Evolutionary conservation across 2,329 filamentous ascomycete species (phyloP), one percentile per base, ranked within the genome.

Genomic region (Sphaerulina vaccinii): DNA sequence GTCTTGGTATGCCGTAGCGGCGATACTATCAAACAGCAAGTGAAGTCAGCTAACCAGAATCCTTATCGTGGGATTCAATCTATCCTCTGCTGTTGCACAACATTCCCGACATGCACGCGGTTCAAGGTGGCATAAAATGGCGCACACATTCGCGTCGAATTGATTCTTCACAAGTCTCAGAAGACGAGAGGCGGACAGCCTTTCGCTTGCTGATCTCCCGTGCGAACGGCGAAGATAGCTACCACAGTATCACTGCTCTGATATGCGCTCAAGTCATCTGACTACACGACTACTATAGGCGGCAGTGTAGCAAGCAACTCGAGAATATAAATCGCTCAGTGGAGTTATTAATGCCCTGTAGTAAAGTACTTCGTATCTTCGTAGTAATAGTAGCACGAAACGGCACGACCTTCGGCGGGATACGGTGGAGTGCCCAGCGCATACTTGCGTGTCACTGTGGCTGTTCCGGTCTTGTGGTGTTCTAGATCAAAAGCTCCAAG

Each of bases 261-360:
- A 36, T 24, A 7, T 38, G 27, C 38, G 33, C 27, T 16, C 38
- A 37, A 37, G 15, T 19, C 23, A 10, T 42, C 50, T 27, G 32
- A 24, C 42, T 21, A 52, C 50, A n/a, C n/a, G n/a, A n/a, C n/a
- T n/a, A n/a, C n/a, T 32, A 3, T 32, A 32, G 6, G 24, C 6
- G 10, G 51, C 39, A 21, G 45, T 19, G 16, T 19, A 39, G 21
- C 37, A 41, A 44, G 39, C n/a, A n/a, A n/a, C n/a, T n/a, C n/a
- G n/a, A n/a, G n/a, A n/a, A n/a, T n/a, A n/a, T n/a, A 49, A 53
- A 53, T 49, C 23, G 38, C 51, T 45, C 51, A 49, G 51, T 53
- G 51, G 44, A 53, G 51, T 22, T 39, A 21, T 21, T n/a, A n/a
- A n/a, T n/a, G n/a, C n/a, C n/a, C n/a, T n/a, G n/a, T n/a, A n/a